Conservation (phyloP, 305 asterid species). For the Fraxinus dipetala region DNA sequence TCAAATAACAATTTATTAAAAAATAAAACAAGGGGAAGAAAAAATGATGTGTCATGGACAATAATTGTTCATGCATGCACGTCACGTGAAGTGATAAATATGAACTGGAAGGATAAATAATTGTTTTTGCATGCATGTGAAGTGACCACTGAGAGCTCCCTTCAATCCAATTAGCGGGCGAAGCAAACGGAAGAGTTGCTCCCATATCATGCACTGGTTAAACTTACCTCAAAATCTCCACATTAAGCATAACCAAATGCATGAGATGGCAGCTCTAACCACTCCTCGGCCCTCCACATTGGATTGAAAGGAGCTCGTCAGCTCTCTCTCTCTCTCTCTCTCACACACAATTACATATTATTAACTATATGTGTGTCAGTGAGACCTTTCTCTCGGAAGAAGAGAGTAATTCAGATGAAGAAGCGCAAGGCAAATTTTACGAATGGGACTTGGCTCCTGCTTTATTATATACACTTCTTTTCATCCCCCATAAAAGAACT, state of each 20-base stretch:
- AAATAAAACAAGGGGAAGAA: background rate
- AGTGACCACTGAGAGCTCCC: background rate
- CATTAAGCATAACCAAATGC: background rate
- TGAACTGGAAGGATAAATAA: background rate
- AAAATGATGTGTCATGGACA: background rate
- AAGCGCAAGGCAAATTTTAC: background rate
- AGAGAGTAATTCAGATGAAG: background rate
- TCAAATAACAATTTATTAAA: background rate
- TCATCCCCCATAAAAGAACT: background rate
- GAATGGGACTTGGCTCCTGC: background rate
- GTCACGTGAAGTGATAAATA: background rate
- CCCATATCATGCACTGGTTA: background rate
- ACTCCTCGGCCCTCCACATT: background rate
- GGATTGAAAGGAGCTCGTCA: background rate
- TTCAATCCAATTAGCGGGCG: background rate
- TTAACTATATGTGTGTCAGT: background rate
- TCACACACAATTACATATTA: background rate
- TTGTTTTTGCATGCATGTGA: background rate
- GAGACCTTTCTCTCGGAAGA: background rate
- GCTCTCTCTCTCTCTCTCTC: background rate
- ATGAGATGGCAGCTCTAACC: background rate
- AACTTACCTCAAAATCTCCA: background rate
- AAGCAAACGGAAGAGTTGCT: background rate
- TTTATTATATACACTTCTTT: background rate
- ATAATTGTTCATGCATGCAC: background rate